A percentile compares a stretch with the other conserved stretches of the same genome.
These are phyloP conservation scores for Suillus ampliporus DNA, from an alignment of 768 basidiomycete species.

Conservation along the genomic window DNA sequence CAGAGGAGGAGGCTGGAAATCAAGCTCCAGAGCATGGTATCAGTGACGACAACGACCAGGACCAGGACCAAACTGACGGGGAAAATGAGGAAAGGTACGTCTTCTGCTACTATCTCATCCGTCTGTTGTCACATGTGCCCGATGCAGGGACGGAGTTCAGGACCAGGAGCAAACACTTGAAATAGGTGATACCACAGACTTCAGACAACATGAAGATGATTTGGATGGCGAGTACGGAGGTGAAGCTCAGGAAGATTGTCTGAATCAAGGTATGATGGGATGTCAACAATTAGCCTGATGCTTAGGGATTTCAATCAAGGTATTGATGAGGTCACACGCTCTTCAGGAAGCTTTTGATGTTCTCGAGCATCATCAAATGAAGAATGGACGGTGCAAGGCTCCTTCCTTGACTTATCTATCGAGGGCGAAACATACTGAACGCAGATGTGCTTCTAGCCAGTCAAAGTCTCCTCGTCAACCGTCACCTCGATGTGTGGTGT, in stretches of 20 bases:
- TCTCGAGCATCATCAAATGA: background rate
- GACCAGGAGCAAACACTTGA: too few species aligned
- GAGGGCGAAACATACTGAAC: background rate
- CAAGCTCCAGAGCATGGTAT: background rate
- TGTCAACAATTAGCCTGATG: background rate
- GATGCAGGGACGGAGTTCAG: too few species aligned
- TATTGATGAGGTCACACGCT: background rate
- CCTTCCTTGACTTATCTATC: background rate
- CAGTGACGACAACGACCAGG: background rate
- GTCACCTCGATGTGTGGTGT: too few species aligned
- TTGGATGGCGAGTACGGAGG: too few species aligned
- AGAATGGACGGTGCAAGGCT: background rate
- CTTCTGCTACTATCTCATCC: too few species aligned
- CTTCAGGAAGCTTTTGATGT: slow-evolving; percentile 2
- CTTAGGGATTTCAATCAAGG: too few species aligned
- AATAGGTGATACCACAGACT: too few species aligned
- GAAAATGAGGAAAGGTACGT: too few species aligned
- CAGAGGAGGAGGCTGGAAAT: background rate
- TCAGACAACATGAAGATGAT: too few species aligned
- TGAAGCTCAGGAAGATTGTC: background rate
- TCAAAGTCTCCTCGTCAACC: background rate
- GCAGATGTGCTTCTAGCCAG: background rate
- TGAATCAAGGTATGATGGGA: background rate
- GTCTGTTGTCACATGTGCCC: too few species aligned
- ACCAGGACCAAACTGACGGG: too few species aligned